Conservation (phyloP, 2,329 filamentous ascomycete genomes). For the Clarireedia homoeocarpa region DNA sequence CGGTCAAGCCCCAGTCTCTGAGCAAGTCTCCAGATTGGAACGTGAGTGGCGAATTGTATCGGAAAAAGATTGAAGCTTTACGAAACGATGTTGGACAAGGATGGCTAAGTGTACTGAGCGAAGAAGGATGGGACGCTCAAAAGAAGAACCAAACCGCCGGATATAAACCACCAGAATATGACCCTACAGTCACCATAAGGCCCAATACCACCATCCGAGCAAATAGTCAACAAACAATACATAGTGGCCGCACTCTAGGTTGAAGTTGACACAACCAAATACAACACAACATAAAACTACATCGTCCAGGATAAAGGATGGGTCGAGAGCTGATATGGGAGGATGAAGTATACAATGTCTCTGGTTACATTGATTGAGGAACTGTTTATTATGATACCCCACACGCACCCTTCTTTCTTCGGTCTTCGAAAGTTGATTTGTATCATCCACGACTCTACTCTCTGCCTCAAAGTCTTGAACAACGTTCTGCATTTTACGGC, state of each 20-base stretch:
- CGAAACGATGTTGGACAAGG: slow-evolving; percentile 78
- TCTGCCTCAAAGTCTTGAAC: background rate
- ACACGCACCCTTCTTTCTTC: background rate
- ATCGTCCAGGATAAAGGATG: background rate
- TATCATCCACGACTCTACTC: slow-evolving; percentile 8
- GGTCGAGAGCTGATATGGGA: background rate
- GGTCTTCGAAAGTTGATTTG: slow-evolving; percentile 5
- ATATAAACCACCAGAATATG: slow-evolving; percentile 25
- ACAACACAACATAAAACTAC: background rate
- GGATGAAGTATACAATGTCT: background rate
- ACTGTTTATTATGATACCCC: slow-evolving; percentile 12
- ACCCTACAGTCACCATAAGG: slow-evolving; percentile 22
- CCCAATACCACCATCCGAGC: slow-evolving; percentile 26
- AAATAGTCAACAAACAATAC: slow-evolving; percentile 29
- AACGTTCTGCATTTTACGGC: background rate
- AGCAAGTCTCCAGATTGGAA: slow-evolving; percentile 49
- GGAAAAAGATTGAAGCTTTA: slow-evolving; percentile 79
- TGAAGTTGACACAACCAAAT: slow-evolving; percentile 14
- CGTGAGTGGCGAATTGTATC: slow-evolving; percentile 68
- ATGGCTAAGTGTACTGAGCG: slow-evolving; percentile 80
- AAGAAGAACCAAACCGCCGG: slow-evolving; percentile 20
- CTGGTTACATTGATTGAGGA: background rate
- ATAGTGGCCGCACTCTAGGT: slow-evolving; percentile 28
- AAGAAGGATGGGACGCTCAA: slow-evolving; percentile 56
- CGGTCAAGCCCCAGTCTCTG: slow-evolving; percentile 14